A percentile compares a stretch with the other conserved stretches of the same genome.
Conservation (phyloP, 176 grass and related monocot genomes). For the Oryza brachyantha region DNA sequence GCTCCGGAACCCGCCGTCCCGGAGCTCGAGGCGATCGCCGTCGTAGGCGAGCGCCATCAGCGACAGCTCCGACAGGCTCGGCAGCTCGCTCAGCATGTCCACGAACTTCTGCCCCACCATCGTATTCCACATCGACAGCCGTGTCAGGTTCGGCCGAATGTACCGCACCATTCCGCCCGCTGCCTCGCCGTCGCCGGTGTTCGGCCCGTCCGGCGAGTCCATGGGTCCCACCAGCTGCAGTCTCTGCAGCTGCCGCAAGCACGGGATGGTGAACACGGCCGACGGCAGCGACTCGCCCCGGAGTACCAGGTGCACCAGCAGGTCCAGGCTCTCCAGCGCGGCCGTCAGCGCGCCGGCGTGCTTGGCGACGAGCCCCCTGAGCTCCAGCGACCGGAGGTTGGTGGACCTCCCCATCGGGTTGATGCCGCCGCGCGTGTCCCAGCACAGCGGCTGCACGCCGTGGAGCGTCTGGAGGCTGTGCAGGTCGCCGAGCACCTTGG, state of each 20-base stretch:
- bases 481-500: conserved; percentile 39
- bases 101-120: conserved; percentile 47
- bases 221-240: conserved; percentile 35
- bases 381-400: conserved; percentile 44
- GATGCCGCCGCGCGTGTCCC: conserved; percentile 10
- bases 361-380: conserved; percentile 26
- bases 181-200: background rate
- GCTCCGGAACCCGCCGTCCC: conserved; percentile 23
- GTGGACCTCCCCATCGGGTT: conserved; percentile 34
- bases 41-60: conserved; percentile 32
- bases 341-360: conserved; percentile 21
- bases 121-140: conserved; percentile 40
- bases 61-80: conserved; percentile 35
- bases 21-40: conserved; percentile 30
- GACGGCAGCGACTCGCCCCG: conserved; percentile 39
- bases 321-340: conserved; percentile 44
- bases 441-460: conserved; percentile 23
- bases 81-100: conserved; percentile 47
- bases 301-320: conserved; percentile 44
- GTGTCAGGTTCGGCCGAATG: conserved; percentile 41
- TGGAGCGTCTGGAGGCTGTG: conserved; percentile 52
- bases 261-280: conserved; percentile 33
- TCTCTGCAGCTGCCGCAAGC: conserved; percentile 50
- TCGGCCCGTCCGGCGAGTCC: conserved; percentile 11
- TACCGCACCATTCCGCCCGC: conserved; percentile 8